phyloP scores from a whole-genome alignment of 2,329 filamentous ascomycete species.

The Leptographium flavum region DNA sequence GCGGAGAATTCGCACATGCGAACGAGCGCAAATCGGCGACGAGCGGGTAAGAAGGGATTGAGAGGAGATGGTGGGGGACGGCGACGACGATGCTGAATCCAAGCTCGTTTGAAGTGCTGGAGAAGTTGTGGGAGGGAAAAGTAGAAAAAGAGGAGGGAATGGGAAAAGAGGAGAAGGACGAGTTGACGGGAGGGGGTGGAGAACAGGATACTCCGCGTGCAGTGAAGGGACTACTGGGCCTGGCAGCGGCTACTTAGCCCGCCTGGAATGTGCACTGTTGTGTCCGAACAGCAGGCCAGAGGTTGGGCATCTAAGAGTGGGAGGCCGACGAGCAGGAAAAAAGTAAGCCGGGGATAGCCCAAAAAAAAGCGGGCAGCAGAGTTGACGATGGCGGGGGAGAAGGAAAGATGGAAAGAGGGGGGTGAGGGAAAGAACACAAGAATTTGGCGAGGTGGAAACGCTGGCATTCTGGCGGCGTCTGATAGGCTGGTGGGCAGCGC shows the following conservation, averaged over 20 bases:
- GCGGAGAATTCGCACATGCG: not conserved
- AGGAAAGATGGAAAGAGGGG: constrained; percentile 4
- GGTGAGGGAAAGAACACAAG: not conserved
- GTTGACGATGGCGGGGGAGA: constrained; percentile 8
- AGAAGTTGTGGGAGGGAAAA: not conserved
- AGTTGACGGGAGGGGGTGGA: constrained; percentile 10
- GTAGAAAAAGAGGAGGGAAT: constrained; percentile 1
- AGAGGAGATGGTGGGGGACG: not conserved
- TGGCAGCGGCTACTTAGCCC: constrained; percentile 2
- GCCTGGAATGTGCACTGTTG: not conserved
- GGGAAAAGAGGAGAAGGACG: constrained; percentile 1
- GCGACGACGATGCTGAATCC: not conserved
- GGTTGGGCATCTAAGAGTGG: not conserved
- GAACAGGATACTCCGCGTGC: not conserved
- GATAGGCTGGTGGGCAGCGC: constrained; percentile 4
- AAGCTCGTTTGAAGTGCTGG: not conserved
- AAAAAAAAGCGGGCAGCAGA: constrained; percentile 7
- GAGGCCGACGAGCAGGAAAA: not conserved
- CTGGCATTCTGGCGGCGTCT: constrained; percentile 3
- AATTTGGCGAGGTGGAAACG: constrained; percentile 1
- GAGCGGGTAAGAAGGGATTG: not conserved
- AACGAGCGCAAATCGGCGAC: not conserved
- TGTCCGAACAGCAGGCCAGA: not conserved
- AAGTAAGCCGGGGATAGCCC: not conserved
- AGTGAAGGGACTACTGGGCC: not conserved